Evolutionary conservation across 2,329 filamentous ascomycete species (phyloP).

Genomic region (Acephala macrosclerotiorum): DNA sequence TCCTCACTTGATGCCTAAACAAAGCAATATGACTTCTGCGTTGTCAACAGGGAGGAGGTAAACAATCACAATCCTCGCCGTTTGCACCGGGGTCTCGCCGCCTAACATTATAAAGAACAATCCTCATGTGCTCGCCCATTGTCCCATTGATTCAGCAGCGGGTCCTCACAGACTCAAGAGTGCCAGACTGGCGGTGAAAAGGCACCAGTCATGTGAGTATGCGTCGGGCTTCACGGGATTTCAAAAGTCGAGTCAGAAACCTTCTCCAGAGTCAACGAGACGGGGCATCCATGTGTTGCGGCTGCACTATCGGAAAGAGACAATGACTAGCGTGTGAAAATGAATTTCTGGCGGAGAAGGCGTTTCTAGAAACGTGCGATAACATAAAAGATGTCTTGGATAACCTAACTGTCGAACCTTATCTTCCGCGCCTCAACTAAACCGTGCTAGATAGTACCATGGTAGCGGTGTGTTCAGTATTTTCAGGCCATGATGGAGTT

Average conservation of each 20-base stretch:
- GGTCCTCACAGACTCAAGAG: conserved; percentile 41
- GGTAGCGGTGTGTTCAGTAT: conserved; percentile 28
- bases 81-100: conserved; percentile 34
- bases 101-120: conserved; percentile 30
- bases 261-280: conserved; percentile 17
- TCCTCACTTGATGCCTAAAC: conserved; percentile 38
- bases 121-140: conserved; percentile 28
- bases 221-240: conserved; percentile 23
- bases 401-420: conserved; percentile 14
- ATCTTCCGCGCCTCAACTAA: conserved; percentile 11
- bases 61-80: conserved; percentile 29
- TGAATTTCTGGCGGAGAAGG: conserved; percentile 30
- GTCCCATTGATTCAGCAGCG: conserved; percentile 30
- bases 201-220: conserved; percentile 36
- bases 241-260: conserved; percentile 30
- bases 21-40: conserved; percentile 38
- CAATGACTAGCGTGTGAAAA: conserved; percentile 16
- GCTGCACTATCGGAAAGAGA: conserved; percentile 22
- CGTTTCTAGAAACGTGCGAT: conserved; percentile 29
- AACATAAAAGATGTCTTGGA: conserved; percentile 30
- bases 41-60: conserved; percentile 29
- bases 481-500: conserved; percentile 28
- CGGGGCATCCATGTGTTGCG: conserved; percentile 19
- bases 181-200: conserved; percentile 43
- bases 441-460: no score